Evolutionary conservation across 768 basidiomycete genomes (phyloP).

Genomic region (Gymnopilus dilepis): DNA sequence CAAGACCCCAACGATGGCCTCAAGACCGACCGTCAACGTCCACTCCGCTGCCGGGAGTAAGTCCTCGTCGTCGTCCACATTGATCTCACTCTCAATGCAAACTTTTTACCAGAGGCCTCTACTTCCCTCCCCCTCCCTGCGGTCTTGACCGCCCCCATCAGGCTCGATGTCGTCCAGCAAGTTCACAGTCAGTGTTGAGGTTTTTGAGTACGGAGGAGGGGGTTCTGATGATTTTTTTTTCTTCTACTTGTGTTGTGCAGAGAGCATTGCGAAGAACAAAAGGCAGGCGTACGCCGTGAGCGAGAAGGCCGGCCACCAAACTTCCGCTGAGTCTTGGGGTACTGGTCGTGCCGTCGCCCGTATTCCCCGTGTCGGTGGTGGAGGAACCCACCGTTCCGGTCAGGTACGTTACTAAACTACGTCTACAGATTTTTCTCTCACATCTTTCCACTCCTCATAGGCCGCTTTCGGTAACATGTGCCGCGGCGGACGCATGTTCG

Average conservation of each 20-base stretch:
- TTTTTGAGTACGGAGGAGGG: background rate
- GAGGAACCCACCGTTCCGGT: conserved; percentile 97
- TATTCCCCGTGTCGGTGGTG: conserved; percentile 99
- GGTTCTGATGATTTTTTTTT: too few species aligned
- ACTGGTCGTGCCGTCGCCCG: conserved; percentile 99
- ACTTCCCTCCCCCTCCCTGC: conserved; percentile 92
- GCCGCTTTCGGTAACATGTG: conserved; percentile 99
- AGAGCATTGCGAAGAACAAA: conserved; percentile 98
- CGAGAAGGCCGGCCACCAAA: conserved; percentile 99
- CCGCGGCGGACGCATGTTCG: conserved; percentile 99
- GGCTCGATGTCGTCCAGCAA: conserved; percentile 97
- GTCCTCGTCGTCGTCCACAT: conserved; percentile 21
- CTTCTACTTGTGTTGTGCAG: conserved; percentile 47
- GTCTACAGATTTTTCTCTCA: conserved; percentile 6
- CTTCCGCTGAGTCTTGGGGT: conserved; percentile 99
- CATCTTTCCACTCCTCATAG: conserved; percentile 39
- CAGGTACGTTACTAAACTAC: conserved; percentile 58
- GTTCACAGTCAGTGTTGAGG: conserved; percentile 87
- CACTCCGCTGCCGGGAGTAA: conserved; percentile 77
- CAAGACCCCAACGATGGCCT: conserved; percentile 77
- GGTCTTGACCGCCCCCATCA: conserved; percentile 97
- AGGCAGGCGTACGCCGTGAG: conserved; percentile 96
- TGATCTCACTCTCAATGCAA: conserved; percentile 18
- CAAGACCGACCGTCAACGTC: conserved; percentile 90
- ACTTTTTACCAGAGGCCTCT: conserved; percentile 66